A percentile compares a stretch with the other conserved stretches of the same genome.
These are phyloP conservation scores for Hanseniaspora jakobsenii DNA, from an alignment of 805 yeast species.

Conservation along the genomic window DNA sequence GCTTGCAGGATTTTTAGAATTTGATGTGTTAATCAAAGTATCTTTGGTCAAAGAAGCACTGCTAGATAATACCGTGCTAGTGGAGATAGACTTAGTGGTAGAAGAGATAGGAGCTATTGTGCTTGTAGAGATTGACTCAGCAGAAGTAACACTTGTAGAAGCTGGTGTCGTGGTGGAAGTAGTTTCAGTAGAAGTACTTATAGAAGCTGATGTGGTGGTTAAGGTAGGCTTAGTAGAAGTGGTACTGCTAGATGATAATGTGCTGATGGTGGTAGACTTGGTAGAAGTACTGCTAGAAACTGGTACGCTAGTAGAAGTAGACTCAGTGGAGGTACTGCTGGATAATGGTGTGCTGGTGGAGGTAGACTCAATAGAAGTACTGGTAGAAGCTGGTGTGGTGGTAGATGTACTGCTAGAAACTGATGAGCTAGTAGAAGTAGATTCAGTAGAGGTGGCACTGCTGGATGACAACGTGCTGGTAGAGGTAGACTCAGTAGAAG, in stretches of 20 bases:
- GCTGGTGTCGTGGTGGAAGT: conserved; percentile 17
- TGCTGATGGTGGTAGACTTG: not conserved
- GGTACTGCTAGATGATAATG: not conserved
- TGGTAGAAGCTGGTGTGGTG: conserved; percentile 2
- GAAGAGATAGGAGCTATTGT: too few relatives aligned
- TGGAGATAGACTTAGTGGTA: too few relatives aligned
- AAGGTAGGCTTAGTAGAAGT: not conserved
- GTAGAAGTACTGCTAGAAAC: not conserved
- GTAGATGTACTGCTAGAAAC: not conserved
- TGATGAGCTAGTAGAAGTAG: conserved; percentile 1
- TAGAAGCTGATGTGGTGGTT: not conserved
- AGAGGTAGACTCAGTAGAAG: not conserved
- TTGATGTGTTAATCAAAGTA: too few relatives aligned
- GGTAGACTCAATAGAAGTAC: conserved; percentile 20
- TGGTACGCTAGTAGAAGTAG: not conserved
- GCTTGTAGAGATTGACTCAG: too few relatives aligned
- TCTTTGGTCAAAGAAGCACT: too few relatives aligned
- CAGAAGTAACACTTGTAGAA: not conserved
- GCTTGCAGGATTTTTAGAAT: too few relatives aligned
- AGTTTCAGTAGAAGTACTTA: conserved; percentile 19
- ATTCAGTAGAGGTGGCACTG: not conserved
- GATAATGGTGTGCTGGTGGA: too few relatives aligned
- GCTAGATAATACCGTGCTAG: too few relatives aligned
- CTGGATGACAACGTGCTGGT: not conserved
- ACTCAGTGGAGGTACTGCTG: conserved; percentile 13